Evolutionary conservation across 2,329 filamentous ascomycete genomes (phyloP).

Genomic region (Leptographium radiaticola): DNA sequence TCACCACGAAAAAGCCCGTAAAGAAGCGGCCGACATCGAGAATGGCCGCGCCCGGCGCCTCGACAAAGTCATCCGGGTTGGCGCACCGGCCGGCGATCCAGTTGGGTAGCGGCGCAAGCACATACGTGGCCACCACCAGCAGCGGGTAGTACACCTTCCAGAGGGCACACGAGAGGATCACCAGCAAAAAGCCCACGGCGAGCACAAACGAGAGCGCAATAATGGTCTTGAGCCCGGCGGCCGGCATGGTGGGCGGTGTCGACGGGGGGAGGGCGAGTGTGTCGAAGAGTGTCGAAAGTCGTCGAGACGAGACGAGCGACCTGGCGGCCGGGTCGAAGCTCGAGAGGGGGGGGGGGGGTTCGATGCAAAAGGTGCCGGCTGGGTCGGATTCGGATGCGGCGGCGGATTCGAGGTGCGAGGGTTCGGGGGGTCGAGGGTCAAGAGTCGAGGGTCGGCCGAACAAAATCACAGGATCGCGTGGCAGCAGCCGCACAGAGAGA

Average conservation of each 20-base stretch:
- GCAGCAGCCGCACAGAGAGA: no score
- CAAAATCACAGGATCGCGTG: no score
- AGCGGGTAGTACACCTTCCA: slow-evolving; percentile 92
- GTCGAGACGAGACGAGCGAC: no score
- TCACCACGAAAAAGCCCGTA: slow-evolving; percentile 90
- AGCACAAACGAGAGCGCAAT: slow-evolving; percentile 98
- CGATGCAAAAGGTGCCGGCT: no score
- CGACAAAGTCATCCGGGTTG: slow-evolving; percentile 90
- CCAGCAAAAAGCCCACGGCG: slow-evolving; percentile 94
- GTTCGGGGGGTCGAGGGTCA: no score
- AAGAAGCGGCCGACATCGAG: slow-evolving; percentile 88
- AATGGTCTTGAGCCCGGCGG: slow-evolving; percentile 94
- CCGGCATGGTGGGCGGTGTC: slow-evolving; percentile 26
- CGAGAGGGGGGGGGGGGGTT: no score
- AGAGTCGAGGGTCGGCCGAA: no score
- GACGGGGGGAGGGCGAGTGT: not conserved
- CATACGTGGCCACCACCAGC: slow-evolving; percentile 89
- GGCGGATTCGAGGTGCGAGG: no score
- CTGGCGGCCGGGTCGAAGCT: no score
- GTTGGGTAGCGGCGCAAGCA: slow-evolving; percentile 87
- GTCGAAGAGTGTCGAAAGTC: no score
- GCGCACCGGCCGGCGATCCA: slow-evolving; percentile 85
- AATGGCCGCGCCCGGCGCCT: slow-evolving; percentile 69
- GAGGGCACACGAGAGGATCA: slow-evolving; percentile 93
- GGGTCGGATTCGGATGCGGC: no score